Base-by-base conservation (phyloP, 345 rosid species). In the Luvunga scandens region DNA sequence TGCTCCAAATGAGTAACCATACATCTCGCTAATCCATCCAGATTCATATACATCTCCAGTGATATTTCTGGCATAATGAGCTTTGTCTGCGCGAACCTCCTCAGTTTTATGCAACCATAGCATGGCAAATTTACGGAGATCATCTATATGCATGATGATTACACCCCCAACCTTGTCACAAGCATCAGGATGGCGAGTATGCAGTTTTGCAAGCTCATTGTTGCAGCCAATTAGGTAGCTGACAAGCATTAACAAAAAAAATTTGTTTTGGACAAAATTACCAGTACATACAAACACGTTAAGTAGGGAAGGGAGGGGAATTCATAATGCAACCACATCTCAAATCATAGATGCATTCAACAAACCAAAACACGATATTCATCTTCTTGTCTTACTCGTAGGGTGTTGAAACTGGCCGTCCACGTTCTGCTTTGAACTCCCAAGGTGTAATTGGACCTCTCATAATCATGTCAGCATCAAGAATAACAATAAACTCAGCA, bases 21-120 rank as follows among this genome's bases (percentile, higher is more conserved):
- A 96, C 99, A 96, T 96, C 83, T 96, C 99, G 77, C 98, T 94
- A 77, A 96, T 96, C 99, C 99, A 96, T 66, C 99, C 99, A 60
- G 98, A 91, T 73, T 85, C 84, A 79, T 87, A 96, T 84, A 94
- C 83, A 79, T 96, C 99, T 72, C 99, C 99, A 2, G 99, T 91
- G 83, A 96, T 81, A 80, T 96, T 92, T 82, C 87, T 90, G 16
- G 90, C 89, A 74, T 94, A 96, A 87, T 96, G 99, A 79, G 88
- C 98, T 89, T 84, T 96, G 84, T 96, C 99, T 13, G 98, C 97
- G 38, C 97, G 90, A 48, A 96, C 98, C 90, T 96, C 98, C 85
- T 96, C 97, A 2, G 99, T 88, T 87, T 96, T 96, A 67, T 88
- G 99, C 90, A 96, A 73, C 99, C 98, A 96, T 65, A 89, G 85